Base-by-base conservation (phyloP, 305 asterid genomes). In the Striga hermonthica region DNA sequence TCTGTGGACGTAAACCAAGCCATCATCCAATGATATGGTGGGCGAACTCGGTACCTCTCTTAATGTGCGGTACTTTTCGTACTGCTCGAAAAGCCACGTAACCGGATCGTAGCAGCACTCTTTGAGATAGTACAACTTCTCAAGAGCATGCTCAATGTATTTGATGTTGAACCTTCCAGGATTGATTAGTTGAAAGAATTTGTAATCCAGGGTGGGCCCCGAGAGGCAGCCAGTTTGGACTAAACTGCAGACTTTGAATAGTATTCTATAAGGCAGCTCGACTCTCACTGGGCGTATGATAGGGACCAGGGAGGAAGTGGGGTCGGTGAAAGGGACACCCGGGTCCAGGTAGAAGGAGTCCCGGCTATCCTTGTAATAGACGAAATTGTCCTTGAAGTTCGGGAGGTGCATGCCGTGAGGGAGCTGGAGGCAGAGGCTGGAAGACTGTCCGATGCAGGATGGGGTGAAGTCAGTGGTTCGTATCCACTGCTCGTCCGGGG, bases 81-180 rank as follows among this genome's bases (percentile, higher is more conserved):
- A 87, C 70, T 84, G 89, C 74, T 71, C 72, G 7, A 6, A 16
- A 47, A 92, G 86, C 98, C 97, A 92, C 34, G 62, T 36, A 43
- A 64, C 80, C 2, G 97, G 96, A 68, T 87, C 84, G 74, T 87
- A 92, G 72, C 98, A 92, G 63, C 98, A 92, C 53, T 90, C 98
- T 65, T 83, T 83, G 40, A 79, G 10, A 63, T 64, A 74, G 77
- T 74, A 82, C 47, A 92, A 72, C 68, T 78, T 83, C 65, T 90
- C 97, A 1, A 92, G 78, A 43, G 91, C 93, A 57, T 82, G 81
- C 61, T 90, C 94, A 16, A 92, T 83, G 72, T 65, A 75, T 56
- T 9, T 75, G 9, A 71, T 61, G 60, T 80, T 65, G 7, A 39
- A 1, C 38, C 7, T 65, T 4, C 4, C 65, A 6, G 96, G 98